These are phyloP conservation scores for Cryphonectria nitschkei DNA, from an alignment of 2,329 filamentous ascomycete species.

Conservation along the genomic window DNA sequence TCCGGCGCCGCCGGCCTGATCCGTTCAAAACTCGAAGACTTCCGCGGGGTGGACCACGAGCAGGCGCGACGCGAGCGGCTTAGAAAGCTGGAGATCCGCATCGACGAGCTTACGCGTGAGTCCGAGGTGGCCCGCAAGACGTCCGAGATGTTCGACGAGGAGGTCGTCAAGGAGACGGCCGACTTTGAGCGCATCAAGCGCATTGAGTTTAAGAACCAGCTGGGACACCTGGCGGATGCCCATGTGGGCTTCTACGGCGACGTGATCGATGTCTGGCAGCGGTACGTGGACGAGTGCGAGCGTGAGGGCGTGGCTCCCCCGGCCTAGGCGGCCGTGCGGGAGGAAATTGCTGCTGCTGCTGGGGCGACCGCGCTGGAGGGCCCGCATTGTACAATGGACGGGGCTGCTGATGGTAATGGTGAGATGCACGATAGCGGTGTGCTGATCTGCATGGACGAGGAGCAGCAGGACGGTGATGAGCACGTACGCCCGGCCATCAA, in stretches of 20 bases:
- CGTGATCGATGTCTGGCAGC: slow-evolving; percentile 83
- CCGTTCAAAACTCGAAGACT: slow-evolving; percentile 92
- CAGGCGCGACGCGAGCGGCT: slow-evolving; percentile 84
- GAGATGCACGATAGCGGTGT: not conserved
- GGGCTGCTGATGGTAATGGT: not conserved
- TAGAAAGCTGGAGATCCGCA: slow-evolving; percentile 87
- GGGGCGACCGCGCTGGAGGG: not conserved
- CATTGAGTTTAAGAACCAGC: slow-evolving; percentile 84
- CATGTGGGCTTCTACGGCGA: slow-evolving; percentile 86
- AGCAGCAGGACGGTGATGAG: not conserved
- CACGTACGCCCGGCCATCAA: too few relatives aligned
- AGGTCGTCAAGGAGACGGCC: slow-evolving; percentile 87
- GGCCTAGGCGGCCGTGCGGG: slow-evolving; percentile 22
- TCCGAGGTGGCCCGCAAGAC: slow-evolving; percentile 86
- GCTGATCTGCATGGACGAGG: not conserved
- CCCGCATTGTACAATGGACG: not conserved
- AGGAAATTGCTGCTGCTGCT: slow-evolving; percentile 19
- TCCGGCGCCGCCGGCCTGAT: slow-evolving; percentile 81
- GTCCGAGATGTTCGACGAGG: slow-evolving; percentile 92
- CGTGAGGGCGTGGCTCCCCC: slow-evolving; percentile 52
- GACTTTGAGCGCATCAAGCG: slow-evolving; percentile 98
- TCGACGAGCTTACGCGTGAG: slow-evolving; percentile 87
- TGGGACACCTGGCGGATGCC: slow-evolving; percentile 80
- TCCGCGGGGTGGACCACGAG: slow-evolving; percentile 95
- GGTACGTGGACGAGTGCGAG: slow-evolving; percentile 88